Evolutionary conservation across 257 asterid species (phyloP).

Genomic region (Ilex aquifolium): DNA sequence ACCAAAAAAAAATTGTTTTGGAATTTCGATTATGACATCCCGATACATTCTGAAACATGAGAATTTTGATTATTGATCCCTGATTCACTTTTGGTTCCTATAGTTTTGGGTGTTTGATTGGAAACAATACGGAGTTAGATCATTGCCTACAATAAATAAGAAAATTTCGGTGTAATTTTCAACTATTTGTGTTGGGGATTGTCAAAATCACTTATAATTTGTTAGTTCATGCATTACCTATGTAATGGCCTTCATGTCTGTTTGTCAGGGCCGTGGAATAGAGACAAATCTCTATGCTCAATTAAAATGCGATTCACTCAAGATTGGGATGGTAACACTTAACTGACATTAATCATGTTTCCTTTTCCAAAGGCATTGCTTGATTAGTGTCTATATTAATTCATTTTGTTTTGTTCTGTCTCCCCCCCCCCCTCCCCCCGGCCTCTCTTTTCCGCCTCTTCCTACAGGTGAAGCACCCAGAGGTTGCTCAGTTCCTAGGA

Average conservation of each 20-base stretch:
- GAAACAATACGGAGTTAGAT: too few species aligned
- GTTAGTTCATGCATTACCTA: background rate
- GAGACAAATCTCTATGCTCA: slow-evolving; percentile 95
- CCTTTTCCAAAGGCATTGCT: background rate
- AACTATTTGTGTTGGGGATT: too few species aligned
- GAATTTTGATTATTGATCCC: too few species aligned
- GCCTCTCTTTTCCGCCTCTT: slow-evolving; percentile 5
- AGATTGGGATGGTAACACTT: slow-evolving; percentile 77
- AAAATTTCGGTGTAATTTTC: too few species aligned
- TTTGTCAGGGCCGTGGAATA: slow-evolving; percentile 85
- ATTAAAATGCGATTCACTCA: slow-evolving; percentile 87
- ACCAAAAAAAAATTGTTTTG: too few species aligned
- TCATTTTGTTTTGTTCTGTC: background rate
- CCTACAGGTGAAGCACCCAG: slow-evolving; percentile 85
- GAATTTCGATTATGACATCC: too few species aligned
- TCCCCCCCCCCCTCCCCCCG: background rate
- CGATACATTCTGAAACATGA: too few species aligned
- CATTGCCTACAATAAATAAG: too few species aligned
- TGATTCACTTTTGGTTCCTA: too few species aligned
- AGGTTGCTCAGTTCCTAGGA: slow-evolving; percentile 96
- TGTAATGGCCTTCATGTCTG: background rate
- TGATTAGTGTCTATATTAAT: background rate
- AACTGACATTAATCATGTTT: background rate
- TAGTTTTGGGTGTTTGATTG: too few species aligned
- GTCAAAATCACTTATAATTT: too few species aligned